Conservation (phyloP, 495 filamentous ascomycete genomes). For the Oleoguttula mirabilis region DNA sequence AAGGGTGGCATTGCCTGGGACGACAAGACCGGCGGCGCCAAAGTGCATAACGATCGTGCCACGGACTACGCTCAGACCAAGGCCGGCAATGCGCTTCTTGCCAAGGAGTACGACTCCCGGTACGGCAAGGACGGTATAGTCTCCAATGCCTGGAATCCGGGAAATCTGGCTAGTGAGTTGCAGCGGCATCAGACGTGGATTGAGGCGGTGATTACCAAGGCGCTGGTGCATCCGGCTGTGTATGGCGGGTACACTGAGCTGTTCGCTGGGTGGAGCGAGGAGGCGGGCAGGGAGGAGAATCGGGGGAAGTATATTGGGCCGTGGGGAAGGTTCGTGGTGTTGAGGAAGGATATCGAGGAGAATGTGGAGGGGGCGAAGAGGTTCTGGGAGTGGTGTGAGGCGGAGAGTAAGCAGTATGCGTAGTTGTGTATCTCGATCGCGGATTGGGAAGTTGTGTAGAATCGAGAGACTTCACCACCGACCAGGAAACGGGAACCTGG, state of each 20-base stretch:
- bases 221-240: slow-evolving; percentile 12
- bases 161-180: slow-evolving; percentile 19
- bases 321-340: slow-evolving; percentile 24
- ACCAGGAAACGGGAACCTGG: too few relatives aligned
- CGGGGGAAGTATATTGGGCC: slow-evolving; percentile 26
- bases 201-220: not conserved
- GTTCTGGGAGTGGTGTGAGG: slow-evolving; percentile 31
- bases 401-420: slow-evolving; percentile 16
- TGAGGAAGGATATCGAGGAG: slow-evolving; percentile 18
- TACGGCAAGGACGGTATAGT: slow-evolving; percentile 8
- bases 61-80: slow-evolving; percentile 35
- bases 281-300: slow-evolving; percentile 16
- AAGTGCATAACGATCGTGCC: slow-evolving; percentile 3
- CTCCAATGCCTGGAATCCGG: slow-evolving; percentile 21
- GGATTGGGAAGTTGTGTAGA: too few relatives aligned
- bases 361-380: slow-evolving; percentile 20
- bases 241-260: slow-evolving; percentile 29
- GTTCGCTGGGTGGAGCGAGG: slow-evolving; percentile 23
- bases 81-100: slow-evolving; percentile 32
- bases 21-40: slow-evolving; percentile 2
- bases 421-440: too few relatives aligned
- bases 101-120: slow-evolving; percentile 9
- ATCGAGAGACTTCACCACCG: too few relatives aligned
- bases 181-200: slow-evolving; percentile 8
- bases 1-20: slow-evolving; percentile 3